A percentile compares a stretch with the other conserved stretches of the same genome.
Evolutionary conservation across 169 alveolate genomes (phyloP).

Genomic region (Plasmodium malariae): DNA sequence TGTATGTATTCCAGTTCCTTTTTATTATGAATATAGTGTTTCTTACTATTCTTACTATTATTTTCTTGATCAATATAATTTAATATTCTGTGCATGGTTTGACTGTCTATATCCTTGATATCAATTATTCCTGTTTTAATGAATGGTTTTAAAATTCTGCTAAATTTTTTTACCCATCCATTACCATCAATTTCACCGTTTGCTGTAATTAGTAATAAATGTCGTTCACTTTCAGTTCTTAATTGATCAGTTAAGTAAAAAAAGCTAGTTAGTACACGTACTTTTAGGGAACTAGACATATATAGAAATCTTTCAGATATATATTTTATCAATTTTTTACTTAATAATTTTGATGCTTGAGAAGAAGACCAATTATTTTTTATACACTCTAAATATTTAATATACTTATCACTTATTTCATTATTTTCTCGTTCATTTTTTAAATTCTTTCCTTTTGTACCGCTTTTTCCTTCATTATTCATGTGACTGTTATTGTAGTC

Average conservation of each 20-base stretch:
- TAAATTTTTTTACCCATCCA: conserved; percentile 93
- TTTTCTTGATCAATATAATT: conserved; percentile 89
- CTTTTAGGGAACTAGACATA: conserved; percentile 87
- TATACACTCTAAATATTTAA: conserved; percentile 79
- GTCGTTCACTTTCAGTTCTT: conserved; percentile 59
- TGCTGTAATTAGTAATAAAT: conserved; percentile 78
- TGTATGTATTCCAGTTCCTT: conserved; percentile 70
- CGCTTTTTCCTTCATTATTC: conserved; percentile 15
- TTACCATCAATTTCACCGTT: conserved; percentile 91
- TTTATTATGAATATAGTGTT: conserved; percentile 56
- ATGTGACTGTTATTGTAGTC: not conserved
- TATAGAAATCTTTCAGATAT: conserved; percentile 85
- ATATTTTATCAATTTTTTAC: conserved; percentile 82
- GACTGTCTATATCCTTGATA: conserved; percentile 91
- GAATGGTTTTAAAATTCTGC: conserved; percentile 88
- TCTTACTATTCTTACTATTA: conserved; percentile 63
- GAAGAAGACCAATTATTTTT: conserved; percentile 88
- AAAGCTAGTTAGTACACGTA: conserved; percentile 85
- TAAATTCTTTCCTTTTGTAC: not conserved
- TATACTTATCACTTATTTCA: conserved; percentile 72
- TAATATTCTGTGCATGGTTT: conserved; percentile 91
- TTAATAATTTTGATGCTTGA: conserved; percentile 87
- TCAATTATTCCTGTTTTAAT: conserved; percentile 90
- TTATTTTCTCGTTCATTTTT: conserved; percentile 45
- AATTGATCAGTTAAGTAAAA: conserved; percentile 82